Conservation (phyloP, 495 filamentous ascomycete genomes). For the Talaromyces borbonicus region DNA sequence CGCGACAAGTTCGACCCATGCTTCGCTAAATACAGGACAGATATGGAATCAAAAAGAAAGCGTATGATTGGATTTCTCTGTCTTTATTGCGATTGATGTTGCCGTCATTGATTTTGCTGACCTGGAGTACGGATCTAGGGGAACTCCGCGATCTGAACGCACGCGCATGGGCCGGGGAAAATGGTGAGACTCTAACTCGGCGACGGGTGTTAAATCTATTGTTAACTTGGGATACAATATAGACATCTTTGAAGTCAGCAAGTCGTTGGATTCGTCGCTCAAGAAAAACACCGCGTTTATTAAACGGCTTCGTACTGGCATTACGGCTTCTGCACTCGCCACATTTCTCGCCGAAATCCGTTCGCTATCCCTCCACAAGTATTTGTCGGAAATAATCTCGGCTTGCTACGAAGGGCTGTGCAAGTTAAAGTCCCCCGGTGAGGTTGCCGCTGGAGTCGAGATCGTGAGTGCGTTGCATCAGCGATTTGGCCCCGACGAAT, state of each 20-base stretch:
- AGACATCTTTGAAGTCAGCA: slow-evolving; percentile 74
- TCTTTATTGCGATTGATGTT: not conserved
- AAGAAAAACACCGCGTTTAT: slow-evolving; percentile 99
- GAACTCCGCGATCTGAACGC: slow-evolving; percentile 83
- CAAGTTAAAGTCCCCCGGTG: slow-evolving; percentile 78
- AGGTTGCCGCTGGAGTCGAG: slow-evolving; percentile 86
- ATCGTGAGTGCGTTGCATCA: slow-evolving; percentile 92
- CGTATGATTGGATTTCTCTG: slow-evolving; percentile 42
- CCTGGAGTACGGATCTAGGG: slow-evolving; percentile 39
- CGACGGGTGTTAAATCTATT: not conserved
- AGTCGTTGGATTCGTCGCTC: slow-evolving; percentile 85
- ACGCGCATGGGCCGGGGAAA: slow-evolving; percentile 78
- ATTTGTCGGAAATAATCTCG: slow-evolving; percentile 96
- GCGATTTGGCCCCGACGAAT: slow-evolving; percentile 83
- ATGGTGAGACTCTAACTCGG: slow-evolving; percentile 50
- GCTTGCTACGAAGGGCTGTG: slow-evolving; percentile 93
- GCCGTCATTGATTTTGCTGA: slow-evolving; percentile 8
- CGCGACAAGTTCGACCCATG: slow-evolving; percentile 13
- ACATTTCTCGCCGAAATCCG: slow-evolving; percentile 89
- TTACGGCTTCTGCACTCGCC: slow-evolving; percentile 63
- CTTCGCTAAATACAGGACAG: slow-evolving; percentile 27
- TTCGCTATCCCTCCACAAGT: slow-evolving; percentile 89
- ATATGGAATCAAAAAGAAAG: slow-evolving; percentile 80
- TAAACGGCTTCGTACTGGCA: slow-evolving; percentile 85
- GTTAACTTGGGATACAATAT: slow-evolving; percentile 9